Base-by-base conservation (phyloP, 169 alveolate genomes). In the Plasmodium inui region DNA sequence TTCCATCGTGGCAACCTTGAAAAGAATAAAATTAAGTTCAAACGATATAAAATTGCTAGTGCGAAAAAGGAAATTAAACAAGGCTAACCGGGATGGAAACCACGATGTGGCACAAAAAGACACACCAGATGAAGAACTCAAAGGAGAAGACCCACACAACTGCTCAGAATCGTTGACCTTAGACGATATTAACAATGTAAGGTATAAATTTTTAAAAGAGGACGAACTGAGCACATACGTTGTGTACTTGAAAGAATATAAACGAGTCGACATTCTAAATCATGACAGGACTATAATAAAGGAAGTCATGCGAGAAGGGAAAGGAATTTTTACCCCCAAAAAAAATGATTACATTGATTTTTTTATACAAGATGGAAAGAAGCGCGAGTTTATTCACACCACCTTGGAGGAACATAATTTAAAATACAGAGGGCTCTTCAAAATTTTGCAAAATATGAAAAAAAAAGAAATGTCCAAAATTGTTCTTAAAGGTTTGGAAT, bases 261-360 rank as follows among this genome's bases (percentile, higher is more conserved):
- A 73, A 12, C 71, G 95, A 71, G 95, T 82, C 10, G 95, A 91
- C n/a, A 44, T 55, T n/a, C 78, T 91, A 71, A 91, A 91, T 82
- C 92, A 91, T 61, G 92, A 82, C 17, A 91, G 81, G 71, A 91
- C 95, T 0, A 91, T 91, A 1, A 91, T 70, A 70, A 91, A 91
- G 55, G 95, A 91, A 82, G 85, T 91, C 55, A 46, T 91, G 9
- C 70, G 78, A 71, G 95, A 91, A 82, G 95, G 95, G 6, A 32
- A 81, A 32, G 95, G 92, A 32, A 82, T 91, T 71, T 6, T 81
- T 37, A 81, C 95, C 14, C 95, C 95, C 17, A 91, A 91, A 81
- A 91, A 91, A 91, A 91, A 91, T 82, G 95, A 91, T 91, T 91
- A 82, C 44, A 34, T 91, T 22, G 95, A 91, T 46, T 91, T 81